Evolutionary conservation across 139 green algal genomes (phyloP).

Genomic region (Coccomyxa sp.): DNA sequence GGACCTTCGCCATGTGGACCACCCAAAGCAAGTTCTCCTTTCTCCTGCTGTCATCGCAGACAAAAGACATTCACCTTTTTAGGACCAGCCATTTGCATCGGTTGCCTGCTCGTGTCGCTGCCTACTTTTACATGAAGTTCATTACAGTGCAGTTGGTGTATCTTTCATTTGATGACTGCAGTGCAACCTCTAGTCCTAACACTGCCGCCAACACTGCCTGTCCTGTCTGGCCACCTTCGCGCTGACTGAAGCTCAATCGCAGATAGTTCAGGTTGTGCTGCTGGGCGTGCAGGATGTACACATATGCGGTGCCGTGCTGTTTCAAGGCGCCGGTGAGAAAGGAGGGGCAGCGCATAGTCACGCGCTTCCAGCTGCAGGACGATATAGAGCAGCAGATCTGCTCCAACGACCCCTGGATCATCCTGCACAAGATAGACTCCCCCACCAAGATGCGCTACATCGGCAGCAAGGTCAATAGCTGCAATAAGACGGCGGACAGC

Average conservation of each 20-base stretch:
- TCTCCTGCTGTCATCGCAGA: no score
- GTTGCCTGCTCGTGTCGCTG: not conserved
- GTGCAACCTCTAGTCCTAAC: no score
- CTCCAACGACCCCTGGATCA: conserved; percentile 29
- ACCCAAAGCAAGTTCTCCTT: conserved; percentile 9
- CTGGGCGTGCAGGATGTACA: conserved; percentile 3
- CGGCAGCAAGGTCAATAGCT: conserved; percentile 14
- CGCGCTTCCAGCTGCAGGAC: conserved; percentile 32
- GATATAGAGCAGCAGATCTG: conserved; percentile 37
- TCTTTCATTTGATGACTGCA: no score
- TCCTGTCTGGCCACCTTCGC: no score
- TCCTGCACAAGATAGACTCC: conserved; percentile 52
- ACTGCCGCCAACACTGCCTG: no score
- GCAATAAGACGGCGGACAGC: not conserved
- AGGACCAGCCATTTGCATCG: not conserved
- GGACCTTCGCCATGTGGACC: conserved; percentile 45
- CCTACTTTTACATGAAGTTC: not conserved
- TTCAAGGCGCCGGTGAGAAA: conserved; percentile 38
- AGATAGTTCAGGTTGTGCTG: no score
- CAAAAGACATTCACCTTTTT: not conserved
- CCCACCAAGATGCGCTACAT: conserved; percentile 54
- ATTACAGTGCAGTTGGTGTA: no score
- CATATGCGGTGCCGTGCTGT: conserved; percentile 41
- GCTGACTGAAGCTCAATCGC: no score
- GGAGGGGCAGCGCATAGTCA: conserved; percentile 29